Percentiles rank a stretch among this genome's conserved stretches.
Conservation (phyloP, 2,329 filamentous ascomycete species). For the Venturia nashicola region DNA sequence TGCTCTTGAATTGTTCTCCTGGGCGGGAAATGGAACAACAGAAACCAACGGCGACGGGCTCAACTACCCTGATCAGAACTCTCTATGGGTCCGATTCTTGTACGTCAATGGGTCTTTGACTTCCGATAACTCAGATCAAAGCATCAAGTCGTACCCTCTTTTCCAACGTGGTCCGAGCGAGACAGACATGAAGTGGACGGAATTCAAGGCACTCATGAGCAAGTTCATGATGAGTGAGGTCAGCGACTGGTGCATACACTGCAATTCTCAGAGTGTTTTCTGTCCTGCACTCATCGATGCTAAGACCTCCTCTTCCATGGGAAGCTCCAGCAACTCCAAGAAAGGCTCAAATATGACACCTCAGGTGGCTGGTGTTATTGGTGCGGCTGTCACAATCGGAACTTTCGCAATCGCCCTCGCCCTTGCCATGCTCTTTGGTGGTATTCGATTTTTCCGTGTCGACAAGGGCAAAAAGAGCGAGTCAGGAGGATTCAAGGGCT, state of each 20-base stretch:
- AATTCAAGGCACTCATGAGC: constrained; percentile 36
- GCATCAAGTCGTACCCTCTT: constrained; percentile 31
- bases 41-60: constrained; percentile 11
- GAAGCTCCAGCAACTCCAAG: background rate
- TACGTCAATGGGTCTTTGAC: constrained; percentile 41
- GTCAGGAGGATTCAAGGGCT: constrained; percentile 44
- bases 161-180: constrained; percentile 36
- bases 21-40: constrained; percentile 18
- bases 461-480: constrained; percentile 27
- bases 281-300: constrained; percentile 29
- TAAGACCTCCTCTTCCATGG: background rate
- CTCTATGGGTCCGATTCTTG: constrained; percentile 44
- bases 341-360: constrained; percentile 23
- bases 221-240: constrained; percentile 31
- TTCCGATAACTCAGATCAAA: constrained; percentile 12
- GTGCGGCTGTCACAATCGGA: constrained; percentile 39
- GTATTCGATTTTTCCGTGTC: constrained; percentile 7
- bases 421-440: constrained; percentile 15
- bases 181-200: constrained; percentile 35
- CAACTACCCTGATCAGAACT: constrained; percentile 26
- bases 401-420: constrained; percentile 30
- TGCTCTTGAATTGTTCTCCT: constrained; percentile 40
- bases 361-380: constrained; percentile 42
- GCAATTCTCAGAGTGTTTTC: constrained; percentile 35
- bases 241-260: constrained; percentile 40